Base-by-base conservation (phyloP, 2,329 filamentous ascomycete species). In the Diaporthe vaccinii region DNA sequence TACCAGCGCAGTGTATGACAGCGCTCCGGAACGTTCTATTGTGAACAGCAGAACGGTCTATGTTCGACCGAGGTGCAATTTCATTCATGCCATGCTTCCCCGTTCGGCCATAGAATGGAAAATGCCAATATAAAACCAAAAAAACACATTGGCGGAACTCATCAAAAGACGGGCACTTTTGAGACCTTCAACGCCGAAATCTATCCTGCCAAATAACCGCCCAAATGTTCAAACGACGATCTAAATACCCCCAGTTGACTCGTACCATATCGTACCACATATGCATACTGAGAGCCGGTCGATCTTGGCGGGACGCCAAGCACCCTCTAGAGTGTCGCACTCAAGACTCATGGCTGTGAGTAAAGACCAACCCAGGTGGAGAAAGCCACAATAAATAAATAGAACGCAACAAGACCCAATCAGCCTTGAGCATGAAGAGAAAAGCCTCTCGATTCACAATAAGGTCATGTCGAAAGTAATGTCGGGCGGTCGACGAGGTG, bases 141-240 rank as follows among this genome's bases (percentile, higher is more conserved):
- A 25, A 22, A 73, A 65, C 46, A 17, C 46, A 39, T 46, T 55
- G 46, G 71, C 55, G 36, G 70, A 39, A 57, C n/a, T 44, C 34
- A 44, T 73, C 58, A 55, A 44, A 65, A 73, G 65, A 41, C 25
- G 34, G 36, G 9, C 25, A 51, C 34, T 75, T 59, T 72, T 67
- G 31, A 73, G 34, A 51, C 68, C 74, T 25, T 57, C 49, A 74
- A 74, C 72, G 72, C 74, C 71, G 36, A 58, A 25, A 34, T 74
- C 74, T 65, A 59, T 58, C 51, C 22, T 65, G 8, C 53, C 53
- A 71, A 51, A 44, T 31, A 20, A 15, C 46, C 73, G 34, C 44
- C 59, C 57, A 62, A 39, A 55, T 6, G 34, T 55, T 55, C 34
- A 49, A 36, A 44, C 17, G 53, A 55, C 15, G 31, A 22, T 65